Conservation (phyloP, 306 rosid genomes). For the Medicago arabica region DNA sequence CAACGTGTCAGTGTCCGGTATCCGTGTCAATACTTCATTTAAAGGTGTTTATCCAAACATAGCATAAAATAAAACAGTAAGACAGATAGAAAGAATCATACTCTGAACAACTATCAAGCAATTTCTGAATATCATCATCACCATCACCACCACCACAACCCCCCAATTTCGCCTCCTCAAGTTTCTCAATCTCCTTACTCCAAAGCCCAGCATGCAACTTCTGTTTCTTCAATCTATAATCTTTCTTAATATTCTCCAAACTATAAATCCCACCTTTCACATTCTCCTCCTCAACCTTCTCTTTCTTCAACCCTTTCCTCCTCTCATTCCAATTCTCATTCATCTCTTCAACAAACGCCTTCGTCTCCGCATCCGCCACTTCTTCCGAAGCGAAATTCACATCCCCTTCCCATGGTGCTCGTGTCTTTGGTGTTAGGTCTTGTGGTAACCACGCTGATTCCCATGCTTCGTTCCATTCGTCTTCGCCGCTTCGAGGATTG, state of each 20-base stretch:
- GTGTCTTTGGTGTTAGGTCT: slow-evolving; percentile 60
- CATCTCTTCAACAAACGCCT: slow-evolving; percentile 93
- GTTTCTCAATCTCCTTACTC: slow-evolving; percentile 93
- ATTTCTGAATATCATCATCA: slow-evolving; percentile 80
- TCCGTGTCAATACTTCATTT: no score
- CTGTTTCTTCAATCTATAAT: slow-evolving; percentile 88
- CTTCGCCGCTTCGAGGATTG: slow-evolving; percentile 57
- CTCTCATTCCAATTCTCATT: slow-evolving; percentile 82
- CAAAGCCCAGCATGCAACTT: slow-evolving; percentile 86
- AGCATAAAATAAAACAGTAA: not conserved
- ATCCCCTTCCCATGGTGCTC: slow-evolving; percentile 86
- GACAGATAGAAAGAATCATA: slow-evolving; percentile 27
- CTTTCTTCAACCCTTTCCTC: slow-evolving; percentile 59
- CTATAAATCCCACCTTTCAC: slow-evolving; percentile 63
- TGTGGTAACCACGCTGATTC: slow-evolving; percentile 95
- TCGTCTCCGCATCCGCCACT: slow-evolving; percentile 65
- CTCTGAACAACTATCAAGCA: slow-evolving; percentile 94
- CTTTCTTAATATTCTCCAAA: slow-evolving; percentile 84
- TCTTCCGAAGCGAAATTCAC: slow-evolving; percentile 61
- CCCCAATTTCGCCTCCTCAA: slow-evolving; percentile 82
- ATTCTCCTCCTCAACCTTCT: slow-evolving; percentile 42
- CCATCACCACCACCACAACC: slow-evolving; percentile 50
- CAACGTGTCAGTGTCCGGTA: no score
- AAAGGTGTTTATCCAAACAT: no score
- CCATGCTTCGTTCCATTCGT: slow-evolving; percentile 96